Percentiles rank a stretch among this genome's conserved stretches.
These are phyloP conservation scores for Heliamphora exappendiculata DNA, from an alignment of 148 eudicot species.

Conservation along the genomic window DNA sequence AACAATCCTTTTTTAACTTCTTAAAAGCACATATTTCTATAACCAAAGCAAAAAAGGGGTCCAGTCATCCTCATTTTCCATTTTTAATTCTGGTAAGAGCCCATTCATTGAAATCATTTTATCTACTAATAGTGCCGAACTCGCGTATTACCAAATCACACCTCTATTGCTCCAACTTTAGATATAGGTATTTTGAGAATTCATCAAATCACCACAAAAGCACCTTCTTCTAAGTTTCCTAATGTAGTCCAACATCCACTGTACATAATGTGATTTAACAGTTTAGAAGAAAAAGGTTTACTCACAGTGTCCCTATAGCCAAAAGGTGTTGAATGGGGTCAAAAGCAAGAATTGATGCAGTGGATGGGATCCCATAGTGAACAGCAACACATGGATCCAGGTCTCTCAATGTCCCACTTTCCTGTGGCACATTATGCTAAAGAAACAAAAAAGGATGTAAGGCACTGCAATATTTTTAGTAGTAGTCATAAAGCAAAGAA, in stretches of 20 bases:
- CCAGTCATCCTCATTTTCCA: too few species aligned
- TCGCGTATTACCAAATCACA: too few species aligned
- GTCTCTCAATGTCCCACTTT: conserved; percentile 22
- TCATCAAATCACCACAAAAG: background rate
- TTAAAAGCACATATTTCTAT: background rate
- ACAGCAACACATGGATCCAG: conserved; percentile 50
- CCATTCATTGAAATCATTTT: too few species aligned
- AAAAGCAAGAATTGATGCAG: conserved; percentile 80
- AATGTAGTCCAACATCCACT: background rate
- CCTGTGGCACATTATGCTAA: conserved; percentile 21
- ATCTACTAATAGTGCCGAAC: too few species aligned
- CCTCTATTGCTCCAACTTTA: too few species aligned
- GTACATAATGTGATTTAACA: background rate
- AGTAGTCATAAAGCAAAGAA: background rate
- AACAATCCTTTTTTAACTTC: background rate
- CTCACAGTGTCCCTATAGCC: conserved; percentile 88
- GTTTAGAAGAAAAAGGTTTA: conserved; percentile 14
- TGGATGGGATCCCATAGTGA: conserved; percentile 94
- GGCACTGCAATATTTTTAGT: background rate
- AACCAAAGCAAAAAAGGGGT: background rate
- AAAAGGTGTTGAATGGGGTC: conserved; percentile 83
- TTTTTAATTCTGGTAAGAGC: too few species aligned
- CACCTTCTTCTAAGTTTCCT: background rate
- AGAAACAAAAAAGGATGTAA: conserved; percentile 1
- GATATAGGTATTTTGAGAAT: too few species aligned